Percentiles rank a stretch among this genome's conserved stretches.
Conservation (phyloP, 2,329 filamentous ascomycete genomes). For the Apiospora kogelbergensis region DNA sequence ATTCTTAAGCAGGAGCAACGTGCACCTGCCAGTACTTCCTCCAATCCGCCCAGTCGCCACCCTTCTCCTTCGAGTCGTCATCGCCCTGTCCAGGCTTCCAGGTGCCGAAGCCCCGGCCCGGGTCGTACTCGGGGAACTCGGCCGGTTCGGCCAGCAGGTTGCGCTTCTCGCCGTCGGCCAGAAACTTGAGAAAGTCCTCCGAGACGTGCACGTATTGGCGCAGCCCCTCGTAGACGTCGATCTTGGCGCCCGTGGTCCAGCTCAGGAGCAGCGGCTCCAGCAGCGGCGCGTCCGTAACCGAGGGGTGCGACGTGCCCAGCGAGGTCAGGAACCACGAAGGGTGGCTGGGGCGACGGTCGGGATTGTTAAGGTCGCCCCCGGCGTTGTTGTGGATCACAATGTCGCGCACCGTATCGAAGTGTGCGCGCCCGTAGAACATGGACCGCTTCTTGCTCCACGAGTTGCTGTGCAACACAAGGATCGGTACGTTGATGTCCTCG, state of each 20-base stretch:
- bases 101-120: conserved; percentile 30
- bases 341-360: conserved; percentile 32
- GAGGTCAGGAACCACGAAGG: conserved; percentile 56
- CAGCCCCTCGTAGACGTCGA: conserved; percentile 57
- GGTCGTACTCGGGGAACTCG: conserved; percentile 41
- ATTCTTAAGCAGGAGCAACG: conserved; percentile 20
- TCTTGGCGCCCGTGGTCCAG: conserved; percentile 59
- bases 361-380: too few species aligned
- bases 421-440: conserved; percentile 62
- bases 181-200: conserved; percentile 55
- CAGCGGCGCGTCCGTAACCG: conserved; percentile 65
- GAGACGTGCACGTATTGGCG: conserved; percentile 60
- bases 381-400: conserved; percentile 48
- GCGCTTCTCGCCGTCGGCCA: conserved; percentile 39
- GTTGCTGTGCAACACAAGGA: conserved; percentile 63
- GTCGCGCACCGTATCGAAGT: conserved; percentile 62
- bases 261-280: conserved; percentile 61
- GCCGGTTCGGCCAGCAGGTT: conserved; percentile 51
- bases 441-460: conserved; percentile 60
- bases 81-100: conserved; percentile 34
- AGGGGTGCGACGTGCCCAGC: conserved; percentile 59
- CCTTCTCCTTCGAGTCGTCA: conserved; percentile 18
- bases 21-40: conserved; percentile 36
- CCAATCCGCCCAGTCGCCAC: conserved; percentile 39
- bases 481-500: conserved; percentile 54